Evolutionary conservation across 2,329 filamentous ascomycete species (phyloP), one percentile per base, ranked within the genome.

Genomic region (Penicillium sp.): DNA sequence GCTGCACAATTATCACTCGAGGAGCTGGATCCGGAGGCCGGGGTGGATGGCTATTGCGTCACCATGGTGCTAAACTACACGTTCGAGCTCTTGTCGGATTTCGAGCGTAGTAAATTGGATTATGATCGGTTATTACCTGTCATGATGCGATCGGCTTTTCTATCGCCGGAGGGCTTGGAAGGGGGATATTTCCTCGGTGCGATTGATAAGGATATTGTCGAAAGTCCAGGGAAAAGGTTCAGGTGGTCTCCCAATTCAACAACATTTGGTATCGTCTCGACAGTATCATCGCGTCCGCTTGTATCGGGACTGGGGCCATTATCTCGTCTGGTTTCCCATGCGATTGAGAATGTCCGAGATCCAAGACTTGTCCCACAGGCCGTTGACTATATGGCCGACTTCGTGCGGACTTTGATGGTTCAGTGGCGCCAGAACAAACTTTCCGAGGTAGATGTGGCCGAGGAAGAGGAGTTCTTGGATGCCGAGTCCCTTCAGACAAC

Each of bases 391-490:
- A 65, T 94, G 9, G 65, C 82, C 6, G 72, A 71, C 4, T 88
- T 94, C 52, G 75, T 80, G 0, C 71, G 74, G 16, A 79, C 73
- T 3, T 61, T 93, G 5, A 69, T 82, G 30, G 75, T 79, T 1
- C 80, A 82, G 42, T 95, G 88, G 88, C 75, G 78, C 22, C 75
- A 78, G 43, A 85, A 78, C 56, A 82, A 82, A 37, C 69, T 95
- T 26, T 87, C 84, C 1, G 74, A 77, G 32, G 69, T 93, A 26
- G 86, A 93, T 48, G 62, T 72, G 8, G 75, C 79, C 0, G 77
- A 85, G 37, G 84, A 93, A 52, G 58, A 64, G 2, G 64, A 73
- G 6, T 76, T 73, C 35, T 65, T 94, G 5, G 76, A 80, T 14
- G 71, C 76, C 0, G 79, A 85, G 39, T 82, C 84, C 0, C 59